phyloP scores from a whole-genome alignment of 2,329 filamentous ascomycete genomes.

The Aspergillus proliferans region DNA sequence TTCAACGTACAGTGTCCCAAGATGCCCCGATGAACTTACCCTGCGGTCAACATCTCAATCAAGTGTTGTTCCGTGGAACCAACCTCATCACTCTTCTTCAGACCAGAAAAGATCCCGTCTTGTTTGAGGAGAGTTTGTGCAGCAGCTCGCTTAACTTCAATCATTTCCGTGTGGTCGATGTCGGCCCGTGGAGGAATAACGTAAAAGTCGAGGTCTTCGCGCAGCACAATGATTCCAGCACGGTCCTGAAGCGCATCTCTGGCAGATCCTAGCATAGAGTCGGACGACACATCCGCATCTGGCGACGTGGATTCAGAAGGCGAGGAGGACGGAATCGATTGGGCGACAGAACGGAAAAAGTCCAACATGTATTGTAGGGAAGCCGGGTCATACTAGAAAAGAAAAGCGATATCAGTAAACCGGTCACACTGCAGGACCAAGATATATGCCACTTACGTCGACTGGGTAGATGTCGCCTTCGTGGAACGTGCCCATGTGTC shows the following conservation, averaged over 20 bases:
- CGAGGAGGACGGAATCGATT: conserved; percentile 71
- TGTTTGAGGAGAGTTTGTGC: conserved; percentile 80
- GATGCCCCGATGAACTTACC: conserved; percentile 53
- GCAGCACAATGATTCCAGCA: conserved; percentile 91
- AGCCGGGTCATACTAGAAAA: conserved; percentile 80
- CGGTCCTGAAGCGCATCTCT: conserved; percentile 76
- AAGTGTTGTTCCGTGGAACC: conserved; percentile 96
- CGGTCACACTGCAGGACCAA: neutral
- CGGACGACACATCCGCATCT: conserved; percentile 58
- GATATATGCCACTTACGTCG: conserved; percentile 64
- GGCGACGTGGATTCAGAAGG: conserved; percentile 60
- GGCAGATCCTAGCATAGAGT: conserved; percentile 64
- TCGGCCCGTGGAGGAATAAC: conserved; percentile 81
- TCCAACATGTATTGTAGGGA: conserved; percentile 99
- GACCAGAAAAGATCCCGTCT: conserved; percentile 89
- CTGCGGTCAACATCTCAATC: conserved; percentile 98
- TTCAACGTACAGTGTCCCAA: neutral
- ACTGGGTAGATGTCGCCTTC: conserved; percentile 94
- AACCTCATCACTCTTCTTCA: conserved; percentile 90
- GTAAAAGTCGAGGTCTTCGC: conserved; percentile 97
- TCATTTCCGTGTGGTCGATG: conserved; percentile 85
- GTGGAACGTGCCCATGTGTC: conserved; percentile 86
- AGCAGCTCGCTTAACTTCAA: conserved; percentile 88
- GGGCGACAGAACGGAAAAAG: conserved; percentile 92
- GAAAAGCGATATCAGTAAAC: neutral